A percentile compares a stretch with the other conserved stretches of the same genome.
Conservation (phyloP, 1,139 yeast genomes). For the Blastobotrys proliferans region DNA sequence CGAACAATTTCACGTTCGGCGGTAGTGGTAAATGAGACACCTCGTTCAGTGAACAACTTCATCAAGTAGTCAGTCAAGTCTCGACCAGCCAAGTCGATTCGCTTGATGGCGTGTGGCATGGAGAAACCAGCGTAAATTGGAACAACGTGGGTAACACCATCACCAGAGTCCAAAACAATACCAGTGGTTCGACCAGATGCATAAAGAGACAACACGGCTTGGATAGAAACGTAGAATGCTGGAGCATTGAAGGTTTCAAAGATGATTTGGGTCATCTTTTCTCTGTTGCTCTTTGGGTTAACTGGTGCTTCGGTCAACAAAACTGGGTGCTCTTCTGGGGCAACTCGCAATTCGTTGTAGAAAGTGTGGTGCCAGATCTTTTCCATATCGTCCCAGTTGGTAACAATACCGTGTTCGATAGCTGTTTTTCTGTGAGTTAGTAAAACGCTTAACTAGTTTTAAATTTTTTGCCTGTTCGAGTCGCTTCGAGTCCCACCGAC, state of each 20-base stretch:
- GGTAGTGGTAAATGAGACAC: slow-evolving; percentile 96
- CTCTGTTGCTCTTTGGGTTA: slow-evolving; percentile 99
- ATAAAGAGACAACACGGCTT: slow-evolving; percentile 96
- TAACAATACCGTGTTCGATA: slow-evolving; percentile 99
- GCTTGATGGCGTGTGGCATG: slow-evolving; percentile 96
- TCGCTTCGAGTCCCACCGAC: too few relatives aligned
- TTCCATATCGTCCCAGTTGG: slow-evolving; percentile 99
- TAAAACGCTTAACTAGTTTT: not conserved
- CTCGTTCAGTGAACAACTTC: slow-evolving; percentile 98
- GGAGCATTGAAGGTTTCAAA: slow-evolving; percentile 99
- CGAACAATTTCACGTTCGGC: slow-evolving; percentile 99
- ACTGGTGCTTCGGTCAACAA: slow-evolving; percentile 98
- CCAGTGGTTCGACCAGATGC: slow-evolving; percentile 99
- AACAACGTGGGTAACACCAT: slow-evolving; percentile 99
- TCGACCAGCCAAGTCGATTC: slow-evolving; percentile 99
- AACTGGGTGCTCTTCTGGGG: slow-evolving; percentile 99
- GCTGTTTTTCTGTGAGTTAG: too few relatives aligned
- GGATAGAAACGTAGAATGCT: slow-evolving; percentile 97
- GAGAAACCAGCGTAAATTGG: slow-evolving; percentile 99
- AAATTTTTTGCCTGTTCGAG: not conserved
- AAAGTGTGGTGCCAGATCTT: slow-evolving; percentile 99
- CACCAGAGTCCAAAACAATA: slow-evolving; percentile 99
- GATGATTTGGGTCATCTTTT: slow-evolving; percentile 98
- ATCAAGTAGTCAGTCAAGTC: slow-evolving; percentile 97
- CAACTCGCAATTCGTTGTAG: slow-evolving; percentile 96